Base-by-base conservation (phyloP, 441 rosid genomes). In the Theobroma grandiflorum region DNA sequence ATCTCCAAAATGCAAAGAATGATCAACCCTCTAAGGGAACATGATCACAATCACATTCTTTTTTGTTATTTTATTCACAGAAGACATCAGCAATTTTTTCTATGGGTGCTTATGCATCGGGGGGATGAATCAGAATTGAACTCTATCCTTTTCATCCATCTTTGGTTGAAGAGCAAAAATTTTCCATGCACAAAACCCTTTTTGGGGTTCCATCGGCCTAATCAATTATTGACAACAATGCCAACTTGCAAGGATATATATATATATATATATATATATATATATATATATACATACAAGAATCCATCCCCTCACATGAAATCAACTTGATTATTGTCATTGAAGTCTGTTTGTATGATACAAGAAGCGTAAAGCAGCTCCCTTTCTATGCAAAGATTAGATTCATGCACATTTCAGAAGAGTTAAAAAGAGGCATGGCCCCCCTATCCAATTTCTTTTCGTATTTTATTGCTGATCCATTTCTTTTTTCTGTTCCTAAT, bases 341-440 rank as follows among this genome's bases (percentile, higher is more conserved):
- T 53, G 37, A 38, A 37, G 50, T 35, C 64, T 52, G 43, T 50
- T 22, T 26, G 43, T 15, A 3, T 16, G 76, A 50, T 59, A 26
- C 1, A 75, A 61, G 35, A 76, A 16, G 47, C 55, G 8, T 16
- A 4, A 11, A 35, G 14, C 20, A 33, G 35, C 18, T 14, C 15
- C 6, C 4, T 35, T 35, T 5, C 1, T n/a, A 6, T 6, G 38
- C 18, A 0, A 37, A 31, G 12, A 1, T 16, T 50, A 31, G 84
- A 55, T 82, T 82, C 84, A 78, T 78, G 84, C 81, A 78, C 61
- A 53, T 67, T 31, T 35, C 26, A 43, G 1, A 65, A 64, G 43
- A 77, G 72, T 33, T 71, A 18, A 76, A 70, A 61, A 26, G 10
- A 33, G 7, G 11, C 8, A 11, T 18, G 31, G 35, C 7, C 20